Conservation (phyloP, 176 grass and related monocot species). For the Ampelocalamus luodianensis region DNA sequence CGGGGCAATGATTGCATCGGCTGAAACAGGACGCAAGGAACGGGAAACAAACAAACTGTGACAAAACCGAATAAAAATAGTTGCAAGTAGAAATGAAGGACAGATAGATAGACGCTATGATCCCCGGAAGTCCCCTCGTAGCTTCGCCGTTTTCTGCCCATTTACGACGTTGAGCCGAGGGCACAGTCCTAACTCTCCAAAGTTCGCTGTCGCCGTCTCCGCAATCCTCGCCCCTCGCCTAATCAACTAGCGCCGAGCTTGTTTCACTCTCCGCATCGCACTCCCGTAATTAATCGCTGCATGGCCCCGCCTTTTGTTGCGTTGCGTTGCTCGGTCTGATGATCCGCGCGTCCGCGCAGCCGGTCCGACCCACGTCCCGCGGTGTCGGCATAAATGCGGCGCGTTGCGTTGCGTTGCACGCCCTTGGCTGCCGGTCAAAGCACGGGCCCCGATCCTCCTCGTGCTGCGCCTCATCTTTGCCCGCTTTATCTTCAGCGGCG, state of each 20-base stretch:
- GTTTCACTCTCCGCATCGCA: slow-evolving; percentile 48
- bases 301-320: not conserved
- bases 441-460: not conserved
- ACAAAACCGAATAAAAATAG: not conserved
- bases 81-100: not conserved
- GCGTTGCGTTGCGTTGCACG: not conserved
- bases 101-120: not conserved
- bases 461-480: too few relatives aligned
- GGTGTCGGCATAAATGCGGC: not conserved
- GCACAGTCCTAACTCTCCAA: not conserved
- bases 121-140: not conserved
- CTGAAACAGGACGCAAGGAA: not conserved
- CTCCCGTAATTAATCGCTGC: not conserved
- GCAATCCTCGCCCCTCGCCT: not conserved
- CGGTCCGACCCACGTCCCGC: not conserved
- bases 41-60: not conserved
- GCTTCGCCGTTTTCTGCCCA: not conserved
- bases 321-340: not conserved
- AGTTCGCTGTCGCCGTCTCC: slow-evolving; percentile 2
- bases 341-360: not conserved
- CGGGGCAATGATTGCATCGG: not conserved
- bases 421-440: not conserved
- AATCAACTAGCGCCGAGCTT: not conserved
- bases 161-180: not conserved
- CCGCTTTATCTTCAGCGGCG: not conserved